phyloP scores from a whole-genome alignment of 352 stramenopile species.

The Globisporangium rhizosaccharum region DNA sequence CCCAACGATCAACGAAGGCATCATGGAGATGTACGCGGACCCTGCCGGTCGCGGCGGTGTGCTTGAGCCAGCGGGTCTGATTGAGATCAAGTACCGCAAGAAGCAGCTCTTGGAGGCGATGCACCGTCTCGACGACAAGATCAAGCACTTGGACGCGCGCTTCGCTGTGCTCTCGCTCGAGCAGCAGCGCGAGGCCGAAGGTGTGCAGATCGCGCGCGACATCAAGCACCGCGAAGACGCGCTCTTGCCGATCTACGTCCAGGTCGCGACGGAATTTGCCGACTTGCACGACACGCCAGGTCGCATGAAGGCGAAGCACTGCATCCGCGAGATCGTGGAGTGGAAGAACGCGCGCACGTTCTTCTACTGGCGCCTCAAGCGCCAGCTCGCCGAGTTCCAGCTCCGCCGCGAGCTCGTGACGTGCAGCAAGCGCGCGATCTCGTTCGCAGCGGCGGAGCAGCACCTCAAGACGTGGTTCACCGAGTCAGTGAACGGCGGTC shows the following conservation, averaged over 20 bases:
- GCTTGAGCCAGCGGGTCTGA: slow-evolving; percentile 96
- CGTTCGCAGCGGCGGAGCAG: slow-evolving; percentile 53
- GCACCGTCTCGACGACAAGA: slow-evolving; percentile 94
- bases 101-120: slow-evolving; percentile 96
- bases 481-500: slow-evolving; percentile 69
- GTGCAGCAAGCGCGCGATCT: slow-evolving; percentile 28
- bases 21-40: slow-evolving; percentile 99
- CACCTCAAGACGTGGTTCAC: slow-evolving; percentile 80
- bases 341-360: slow-evolving; percentile 94
- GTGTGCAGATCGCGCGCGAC: slow-evolving; percentile 75
- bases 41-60: slow-evolving; percentile 93
- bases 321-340: slow-evolving; percentile 95
- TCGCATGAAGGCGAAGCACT: slow-evolving; percentile 99
- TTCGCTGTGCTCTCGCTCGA: slow-evolving; percentile 56
- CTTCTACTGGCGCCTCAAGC: slow-evolving; percentile 98
- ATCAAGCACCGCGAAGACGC: slow-evolving; percentile 91
- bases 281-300: slow-evolving; percentile 99
- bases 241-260: slow-evolving; percentile 95
- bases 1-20: slow-evolving; percentile 97
- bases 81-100: slow-evolving; percentile 99
- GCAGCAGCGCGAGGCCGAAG: slow-evolving; percentile 32
- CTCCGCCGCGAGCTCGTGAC: slow-evolving; percentile 61
- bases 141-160: slow-evolving; percentile 82
- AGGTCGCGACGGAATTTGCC: slow-evolving; percentile 99
- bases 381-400: slow-evolving; percentile 96